Evolutionary conservation across 768 basidiomycete genomes (phyloP).

Genomic region (Dendrothele bispora): DNA sequence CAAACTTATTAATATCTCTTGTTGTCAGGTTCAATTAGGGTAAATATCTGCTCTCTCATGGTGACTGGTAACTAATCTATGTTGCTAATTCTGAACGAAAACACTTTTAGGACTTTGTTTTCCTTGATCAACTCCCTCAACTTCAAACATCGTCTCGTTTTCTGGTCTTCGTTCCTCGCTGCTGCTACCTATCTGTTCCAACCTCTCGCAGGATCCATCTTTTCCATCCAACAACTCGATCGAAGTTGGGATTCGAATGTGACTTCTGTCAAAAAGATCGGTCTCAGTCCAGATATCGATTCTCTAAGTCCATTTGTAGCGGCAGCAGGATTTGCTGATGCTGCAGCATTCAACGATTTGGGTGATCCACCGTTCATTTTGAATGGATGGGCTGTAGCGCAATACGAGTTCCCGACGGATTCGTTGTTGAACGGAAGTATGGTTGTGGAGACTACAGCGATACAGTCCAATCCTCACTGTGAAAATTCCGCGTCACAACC

Average conservation of each 20-base stretch:
- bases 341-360: constrained; percentile 43
- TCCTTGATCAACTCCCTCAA: constrained; percentile 44
- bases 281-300: constrained; percentile 42
- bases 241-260: constrained; percentile 34
- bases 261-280: constrained; percentile 41
- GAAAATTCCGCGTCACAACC: constrained; percentile 32
- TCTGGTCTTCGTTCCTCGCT: constrained; percentile 51
- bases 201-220: constrained; percentile 51
- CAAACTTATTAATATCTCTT: neutral
- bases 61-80: neutral
- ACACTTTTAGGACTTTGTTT: constrained; percentile 37
- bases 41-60: constrained; percentile 16
- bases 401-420: constrained; percentile 47
- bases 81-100: neutral
- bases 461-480: constrained; percentile 50
- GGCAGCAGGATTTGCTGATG: constrained; percentile 55
- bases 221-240: constrained; percentile 32
- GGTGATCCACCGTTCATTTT: constrained; percentile 59
- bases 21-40: constrained; percentile 44
- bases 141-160: constrained; percentile 55
- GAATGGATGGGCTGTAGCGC: constrained; percentile 51
- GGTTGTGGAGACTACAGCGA: constrained; percentile 50
- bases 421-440: constrained; percentile 53
- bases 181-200: constrained; percentile 49
- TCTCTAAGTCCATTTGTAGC: constrained; percentile 56